Base-by-base conservation (phyloP, 169 alveolate species). In the Babesia caballi region DNA sequence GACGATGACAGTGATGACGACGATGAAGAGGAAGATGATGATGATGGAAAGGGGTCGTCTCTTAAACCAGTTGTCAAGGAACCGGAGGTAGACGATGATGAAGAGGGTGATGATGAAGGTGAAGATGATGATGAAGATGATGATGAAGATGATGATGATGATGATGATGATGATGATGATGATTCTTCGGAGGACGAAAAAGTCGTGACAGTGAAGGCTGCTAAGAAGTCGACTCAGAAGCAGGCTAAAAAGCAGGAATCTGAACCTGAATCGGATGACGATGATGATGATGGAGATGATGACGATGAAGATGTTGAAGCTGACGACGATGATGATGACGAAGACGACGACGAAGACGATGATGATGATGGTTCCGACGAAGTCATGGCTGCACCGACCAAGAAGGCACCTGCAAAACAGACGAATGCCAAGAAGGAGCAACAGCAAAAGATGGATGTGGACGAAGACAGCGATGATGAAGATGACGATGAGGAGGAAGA, bases 271-370 rank as follows among this genome's bases (percentile, higher is more conserved):
- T n/a, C n/a, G n/a, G n/a, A 36, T 4, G 59, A 49, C 11, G 57
- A 36, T 38, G n/a, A n/a, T n/a, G n/a, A n/a, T n/a, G n/a, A n/a
- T n/a, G n/a, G n/a, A n/a, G 68, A 58, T 4, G 72, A 42, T 17
- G 72, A 49, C 25, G 49, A 17, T 4, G 23, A 36, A 8, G 59
- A 49, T 4, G 66, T 3, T 7, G 72, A 61, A 3, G 23, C 56
- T 38, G 47, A 30, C 4, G 75, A 67, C 14, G 66, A 67, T 6
- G 30, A 23, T n/a, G 57, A 44, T n/a, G 58, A 25, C 32, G 42
- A 33, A 25, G 66, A 56, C 15, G 60, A 46, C 8, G 35, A 38
- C n/a, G 38, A 46, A 7, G 69, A 73, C 0, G 84, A 61, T 23
- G 36, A 38, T 15, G 84, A 60, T 7, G 84, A 73, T 0, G 59